Base-by-base conservation (phyloP, 495 filamentous ascomycete genomes). In the Penicillium turbatum region DNA sequence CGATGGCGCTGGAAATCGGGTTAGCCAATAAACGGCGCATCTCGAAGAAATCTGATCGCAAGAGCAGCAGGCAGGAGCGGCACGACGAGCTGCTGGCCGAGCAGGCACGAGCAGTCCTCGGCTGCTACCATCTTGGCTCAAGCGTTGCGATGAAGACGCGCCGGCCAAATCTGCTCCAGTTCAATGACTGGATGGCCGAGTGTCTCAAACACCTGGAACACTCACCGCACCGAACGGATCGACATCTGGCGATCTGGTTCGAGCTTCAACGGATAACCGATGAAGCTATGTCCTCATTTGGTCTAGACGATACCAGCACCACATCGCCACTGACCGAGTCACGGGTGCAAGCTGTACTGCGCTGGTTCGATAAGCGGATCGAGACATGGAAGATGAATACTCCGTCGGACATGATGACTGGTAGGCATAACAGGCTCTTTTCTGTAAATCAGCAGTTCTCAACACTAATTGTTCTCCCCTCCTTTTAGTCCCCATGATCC, bases 1-100 rank as follows among this genome's bases (percentile, higher is more conserved):
- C 73, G 4, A 82, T 81, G 78, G 78, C 75, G 1, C 53, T 80
- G 54, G 78, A 81, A 51, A 75, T 82, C 34, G 78, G 78, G 1
- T 64, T 80, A 21, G 77, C 64, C 26, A 72, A 59, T 37, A 73
- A 67, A 53, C 59, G 59, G 11, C 63, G 56, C 3, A 53, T 62
- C 5, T 59, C 56, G 30, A 59, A 62, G 17, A 52, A 48, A 24
- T 43, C 60, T 43, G 62, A 67, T 39, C 64, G 57, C 17, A 55
- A 55, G 31, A 57, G 36, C 36, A 58, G 53, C 35, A 44, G 12
- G 27, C 44, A 57, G 11, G 54, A 53, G 34, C 38, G 50, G 2
- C 64, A 66, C 36, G 67, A 75, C 40, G 70, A 72, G 26, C 60
- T 61, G 30, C 62, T 75, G 55, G 63, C 72, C 5, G 74, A 75